Base-by-base conservation (phyloP, 1,284 basidiomycete genomes). In the Tremellales sp. region DNA sequence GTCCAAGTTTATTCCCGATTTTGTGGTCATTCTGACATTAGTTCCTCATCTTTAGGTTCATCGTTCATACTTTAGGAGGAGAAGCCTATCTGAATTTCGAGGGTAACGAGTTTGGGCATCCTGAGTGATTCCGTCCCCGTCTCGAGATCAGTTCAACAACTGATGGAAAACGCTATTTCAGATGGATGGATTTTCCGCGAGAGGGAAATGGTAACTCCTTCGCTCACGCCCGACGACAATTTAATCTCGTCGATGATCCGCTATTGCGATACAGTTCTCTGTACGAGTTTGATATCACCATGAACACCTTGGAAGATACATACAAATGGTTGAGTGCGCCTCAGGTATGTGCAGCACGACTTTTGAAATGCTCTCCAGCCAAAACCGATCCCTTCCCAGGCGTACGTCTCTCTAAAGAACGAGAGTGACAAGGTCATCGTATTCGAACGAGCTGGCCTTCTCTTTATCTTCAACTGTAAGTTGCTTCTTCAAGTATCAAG, bases 71-170 rank as follows among this genome's bases (percentile, higher is more conserved):
- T 0, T 78, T 98, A 18, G 94, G 94, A 21, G 94, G 94, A 13
- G 94, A 98, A 74, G 93, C 91, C 0, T 98, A 95, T 70, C 79
- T 98, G 53, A 97, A 95, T 74, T 98, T 98, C 53, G 92, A 94
- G 74, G 94, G 94, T 25, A 98, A 98, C 63, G 93, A 97, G 68
- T 97, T 97, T 63, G 93, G 93, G 34, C 93, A 97, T 69, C 93
- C 92, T 10, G 93, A 97, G 89, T 85, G 56, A 39, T 76, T 62
- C 21, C 31, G 16, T 31, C 21, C 26, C 26, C 27, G 26, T 16
- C 39, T 36, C 34, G 16, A 31, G 10, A 10, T 31, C 29, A 31
- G 29, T 31, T 31, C 29, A 31, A 31, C 29, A 31, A 31, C 10
- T 16, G 29, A 31, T 31, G 16, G 16, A 31, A 16, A 24, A 47